Evolutionary conservation across 768 basidiomycete species (phyloP), one percentile per base, ranked within the genome.

Genomic region (Ramaria sp.): DNA sequence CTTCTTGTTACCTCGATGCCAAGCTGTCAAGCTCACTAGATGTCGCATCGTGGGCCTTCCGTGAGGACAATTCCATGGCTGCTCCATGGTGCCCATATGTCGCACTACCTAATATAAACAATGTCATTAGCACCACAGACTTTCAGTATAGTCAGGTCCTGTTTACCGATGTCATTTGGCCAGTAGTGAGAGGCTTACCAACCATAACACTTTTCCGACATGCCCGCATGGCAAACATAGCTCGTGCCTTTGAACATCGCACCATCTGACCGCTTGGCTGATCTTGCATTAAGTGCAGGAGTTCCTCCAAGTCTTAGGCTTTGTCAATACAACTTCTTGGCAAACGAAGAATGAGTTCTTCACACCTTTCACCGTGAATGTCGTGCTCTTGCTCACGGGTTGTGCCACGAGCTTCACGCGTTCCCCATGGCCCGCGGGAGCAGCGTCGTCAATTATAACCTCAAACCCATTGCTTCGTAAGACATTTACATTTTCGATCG

Each of bases 181-280:
- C 68, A 59, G 70, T 74, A 38, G 78, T 91, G 59, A 98, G 74
- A 11, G 92, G 76, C 73, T 81, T 89, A 3, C 96, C 94, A 45
- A 97, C 77, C 96, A 98, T 99, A 42, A 96, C 84, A 68, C 93
- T 97, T 73, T 89, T 93, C 61, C 95, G 69, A 70, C 96, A 99
- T 0, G 96, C 96, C 37, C 94, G 80, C 79, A 85, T 89, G 0
- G 96, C 96, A 66, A 99, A 97, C 94, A 99, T 97, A 4, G 84
- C 77, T 15, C 93, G 79, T 15, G 89, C 91, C 68, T 98, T 98
- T 15, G 87, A 86, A 65, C 92, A 96, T 20, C 96, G 78, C 0
- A 96, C 89, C 80, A 91, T 88, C 63, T 85, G 81, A 1, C 90
- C 88, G 0, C 75, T 68, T 0, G 91, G 84, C 7, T 78, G 75